Conservation (phyloP, 1,139 yeast species). For the Kodamaea ohmeri region DNA sequence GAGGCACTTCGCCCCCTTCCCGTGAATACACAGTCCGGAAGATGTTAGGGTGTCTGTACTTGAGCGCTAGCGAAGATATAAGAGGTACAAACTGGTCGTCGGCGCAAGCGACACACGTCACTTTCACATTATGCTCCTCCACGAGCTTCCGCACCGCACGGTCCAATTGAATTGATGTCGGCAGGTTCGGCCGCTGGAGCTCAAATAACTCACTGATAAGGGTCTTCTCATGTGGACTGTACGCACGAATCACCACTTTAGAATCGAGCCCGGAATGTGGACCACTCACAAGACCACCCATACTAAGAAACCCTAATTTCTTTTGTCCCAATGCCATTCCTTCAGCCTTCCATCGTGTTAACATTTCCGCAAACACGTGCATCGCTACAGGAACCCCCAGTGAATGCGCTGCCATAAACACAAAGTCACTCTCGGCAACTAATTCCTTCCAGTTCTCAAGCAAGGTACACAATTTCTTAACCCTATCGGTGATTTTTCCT, state of each 20-base stretch:
- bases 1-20: conserved; percentile 25
- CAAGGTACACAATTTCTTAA: conserved; percentile 31
- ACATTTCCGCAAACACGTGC: conserved; percentile 37
- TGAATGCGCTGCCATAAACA: conserved; percentile 45
- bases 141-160: conserved; percentile 34
- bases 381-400: conserved; percentile 47
- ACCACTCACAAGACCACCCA: conserved; percentile 47
- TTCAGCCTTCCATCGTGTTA: conserved; percentile 11
- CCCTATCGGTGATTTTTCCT: conserved; percentile 46
- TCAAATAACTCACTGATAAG: conserved; percentile 49
- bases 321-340: conserved; percentile 13
- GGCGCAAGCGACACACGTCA: conserved; percentile 48
- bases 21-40: conserved; percentile 37
- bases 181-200: conserved; percentile 37
- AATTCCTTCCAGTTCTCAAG: conserved; percentile 44
- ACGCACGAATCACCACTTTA: conserved; percentile 47
- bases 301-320: conserved; percentile 41
- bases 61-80: conserved; percentile 43
- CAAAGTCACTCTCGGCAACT: conserved; percentile 38
- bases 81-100: conserved; percentile 48
- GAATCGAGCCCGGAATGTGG: conserved; percentile 45
- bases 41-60: conserved; percentile 53
- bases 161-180: conserved; percentile 29
- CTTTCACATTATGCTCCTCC: conserved; percentile 40
- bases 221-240: conserved; percentile 45